Evolutionary conservation across 805 yeast species (phyloP).

Genomic region (Gaillardinia entomophila): DNA sequence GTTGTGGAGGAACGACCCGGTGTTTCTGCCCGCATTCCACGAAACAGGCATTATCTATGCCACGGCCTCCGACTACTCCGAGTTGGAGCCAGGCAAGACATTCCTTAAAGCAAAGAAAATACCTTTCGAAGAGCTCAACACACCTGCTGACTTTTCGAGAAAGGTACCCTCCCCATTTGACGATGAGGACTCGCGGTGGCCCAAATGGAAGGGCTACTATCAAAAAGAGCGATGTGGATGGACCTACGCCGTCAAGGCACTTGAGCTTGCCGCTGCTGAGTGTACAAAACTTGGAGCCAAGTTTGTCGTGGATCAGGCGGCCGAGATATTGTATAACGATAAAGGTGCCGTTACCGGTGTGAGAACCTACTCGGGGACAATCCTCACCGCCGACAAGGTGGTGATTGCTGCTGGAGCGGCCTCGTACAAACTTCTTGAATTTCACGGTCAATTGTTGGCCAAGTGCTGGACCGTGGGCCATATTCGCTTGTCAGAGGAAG

Average conservation of each 20-base stretch:
- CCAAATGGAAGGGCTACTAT: constrained; percentile 3
- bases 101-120: constrained; percentile 5
- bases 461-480: neutral
- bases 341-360: constrained; percentile 7
- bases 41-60: constrained; percentile 3
- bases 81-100: constrained; percentile 7
- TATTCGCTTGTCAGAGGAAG: neutral
- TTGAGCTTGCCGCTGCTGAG: constrained; percentile 6
- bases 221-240: constrained; percentile 10
- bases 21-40: neutral
- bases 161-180: constrained; percentile 2
- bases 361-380: neutral
- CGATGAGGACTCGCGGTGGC: constrained; percentile 5
- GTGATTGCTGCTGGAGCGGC: neutral
- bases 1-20: constrained; percentile 9
- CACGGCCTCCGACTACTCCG: constrained; percentile 5
- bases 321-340: constrained; percentile 9
- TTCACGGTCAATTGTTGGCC: neutral
- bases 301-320: constrained; percentile 14
- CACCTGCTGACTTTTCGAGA: neutral
- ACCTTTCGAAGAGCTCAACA: constrained; percentile 4
- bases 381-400: neutral
- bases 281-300: constrained; percentile 5
- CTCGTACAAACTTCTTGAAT: neutral
- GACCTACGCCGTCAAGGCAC: constrained; percentile 8